phyloP scores from a whole-genome alignment of 2,329 filamentous ascomycete genomes.

The Trichoderma atroviride region DNA sequence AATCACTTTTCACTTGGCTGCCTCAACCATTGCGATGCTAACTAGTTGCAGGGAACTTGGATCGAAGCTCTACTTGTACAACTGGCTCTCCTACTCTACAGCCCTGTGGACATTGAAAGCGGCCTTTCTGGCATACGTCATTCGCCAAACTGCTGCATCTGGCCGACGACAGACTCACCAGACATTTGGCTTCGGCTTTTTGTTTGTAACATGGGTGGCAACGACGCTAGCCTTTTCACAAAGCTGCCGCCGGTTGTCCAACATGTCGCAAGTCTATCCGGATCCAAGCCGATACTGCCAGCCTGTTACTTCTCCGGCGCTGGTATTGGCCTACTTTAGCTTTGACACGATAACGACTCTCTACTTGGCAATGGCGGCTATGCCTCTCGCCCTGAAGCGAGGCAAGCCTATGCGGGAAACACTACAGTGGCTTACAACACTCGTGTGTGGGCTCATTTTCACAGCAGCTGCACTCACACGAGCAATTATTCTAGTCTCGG shows the following conservation, averaged over 20 bases:
- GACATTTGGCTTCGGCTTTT: slow-evolving; percentile 14
- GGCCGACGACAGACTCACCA: neutral
- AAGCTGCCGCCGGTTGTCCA: slow-evolving; percentile 23
- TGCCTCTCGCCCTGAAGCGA: neutral
- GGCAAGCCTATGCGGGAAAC: neutral
- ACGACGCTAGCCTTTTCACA: slow-evolving; percentile 14
- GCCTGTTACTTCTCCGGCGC: slow-evolving; percentile 21
- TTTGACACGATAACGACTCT: slow-evolving; percentile 11
- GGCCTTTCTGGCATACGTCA: slow-evolving; percentile 19
- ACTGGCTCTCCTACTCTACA: slow-evolving; percentile 25
- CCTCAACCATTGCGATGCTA: neutral
- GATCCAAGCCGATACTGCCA: slow-evolving; percentile 16
- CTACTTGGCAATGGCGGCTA: slow-evolving; percentile 15
- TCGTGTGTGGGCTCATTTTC: slow-evolving; percentile 15
- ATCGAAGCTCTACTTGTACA: slow-evolving; percentile 27
- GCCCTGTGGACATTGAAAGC: slow-evolving; percentile 27
- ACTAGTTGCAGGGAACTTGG: slow-evolving; percentile 22
- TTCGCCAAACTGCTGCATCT: slow-evolving; percentile 6
- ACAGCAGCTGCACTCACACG: slow-evolving; percentile 2
- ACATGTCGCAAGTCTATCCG: slow-evolving; percentile 24
- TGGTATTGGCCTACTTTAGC: slow-evolving; percentile 26
- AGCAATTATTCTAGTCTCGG: slow-evolving; percentile 11
- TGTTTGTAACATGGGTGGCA: slow-evolving; percentile 19
- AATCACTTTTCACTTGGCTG: no score
- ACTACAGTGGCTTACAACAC: neutral